A percentile compares a stretch with the other conserved stretches of the same genome.
phyloP scores from a whole-genome alignment of 2,329 filamentous ascomycete genomes.

The Xylaria sp. region DNA sequence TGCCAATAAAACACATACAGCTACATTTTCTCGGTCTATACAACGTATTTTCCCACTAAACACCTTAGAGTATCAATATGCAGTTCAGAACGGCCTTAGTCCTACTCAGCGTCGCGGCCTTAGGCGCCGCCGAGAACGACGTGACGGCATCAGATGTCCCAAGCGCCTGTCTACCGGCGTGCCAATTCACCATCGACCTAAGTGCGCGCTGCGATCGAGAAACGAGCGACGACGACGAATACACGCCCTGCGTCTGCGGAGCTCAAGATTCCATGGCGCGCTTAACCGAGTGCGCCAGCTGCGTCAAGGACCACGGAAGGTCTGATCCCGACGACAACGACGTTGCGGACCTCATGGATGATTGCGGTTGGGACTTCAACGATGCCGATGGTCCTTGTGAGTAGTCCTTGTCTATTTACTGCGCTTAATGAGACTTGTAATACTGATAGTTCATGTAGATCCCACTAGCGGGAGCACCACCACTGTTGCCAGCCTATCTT shows the following conservation, averaged over 20 bases:
- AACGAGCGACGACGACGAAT: constrained; percentile 33
- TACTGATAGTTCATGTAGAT: constrained; percentile 27
- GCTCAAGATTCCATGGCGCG: constrained; percentile 25
- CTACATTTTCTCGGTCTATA: neutral
- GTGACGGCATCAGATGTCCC: constrained; percentile 38
- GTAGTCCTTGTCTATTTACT: neutral
- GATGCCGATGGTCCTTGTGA: constrained; percentile 33
- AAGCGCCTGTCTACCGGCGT: constrained; percentile 32
- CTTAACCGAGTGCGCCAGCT: constrained; percentile 40
- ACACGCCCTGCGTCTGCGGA: constrained; percentile 38
- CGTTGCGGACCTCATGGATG: constrained; percentile 41
- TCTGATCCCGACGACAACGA: constrained; percentile 39
- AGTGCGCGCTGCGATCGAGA: constrained; percentile 36
- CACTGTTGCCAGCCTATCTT: constrained; percentile 1
- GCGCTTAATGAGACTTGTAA: neutral
- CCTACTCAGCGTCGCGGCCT: constrained; percentile 29
- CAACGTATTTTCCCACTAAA: neutral
- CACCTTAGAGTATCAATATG: constrained; percentile 17
- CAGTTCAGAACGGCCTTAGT: constrained; percentile 20
- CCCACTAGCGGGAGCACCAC: constrained; percentile 23
- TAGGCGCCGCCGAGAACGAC: constrained; percentile 38
- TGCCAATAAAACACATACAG: neutral
- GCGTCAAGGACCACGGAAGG: constrained; percentile 36
- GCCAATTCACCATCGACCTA: constrained; percentile 41
- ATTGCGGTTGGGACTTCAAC: constrained; percentile 41